Percentiles rank a stretch among this genome's conserved stretches.
These are phyloP conservation scores for Diaporthe humulicola DNA, from an alignment of 2,329 filamentous ascomycete species.

Conservation along the genomic window DNA sequence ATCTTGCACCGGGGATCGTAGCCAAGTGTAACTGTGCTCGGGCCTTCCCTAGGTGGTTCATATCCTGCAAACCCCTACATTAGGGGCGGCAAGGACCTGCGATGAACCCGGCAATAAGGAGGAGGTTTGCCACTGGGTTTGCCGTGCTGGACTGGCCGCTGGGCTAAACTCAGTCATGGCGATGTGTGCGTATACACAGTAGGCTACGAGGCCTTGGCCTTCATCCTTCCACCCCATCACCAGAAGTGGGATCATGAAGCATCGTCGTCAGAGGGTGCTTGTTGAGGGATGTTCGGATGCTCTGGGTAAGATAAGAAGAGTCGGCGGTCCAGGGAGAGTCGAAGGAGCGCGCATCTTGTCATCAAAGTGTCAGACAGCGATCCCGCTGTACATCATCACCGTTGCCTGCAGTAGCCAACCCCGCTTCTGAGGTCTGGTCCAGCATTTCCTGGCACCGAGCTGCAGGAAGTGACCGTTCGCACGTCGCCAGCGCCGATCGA, in stretches of 20 bases:
- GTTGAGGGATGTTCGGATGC: not conserved
- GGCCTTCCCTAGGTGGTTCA: constrained; percentile 25
- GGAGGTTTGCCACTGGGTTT: constrained; percentile 17
- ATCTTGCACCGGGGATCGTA: not conserved
- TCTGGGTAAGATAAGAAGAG: not conserved
- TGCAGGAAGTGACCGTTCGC: constrained; percentile 9
- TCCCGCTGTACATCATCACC: constrained; percentile 22
- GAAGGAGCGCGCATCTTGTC: not conserved
- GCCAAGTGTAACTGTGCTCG: constrained; percentile 25
- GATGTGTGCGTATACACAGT: not conserved
- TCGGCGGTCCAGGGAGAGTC: not conserved
- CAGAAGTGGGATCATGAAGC: not conserved
- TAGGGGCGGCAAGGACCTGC: constrained; percentile 23
- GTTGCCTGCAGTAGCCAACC: constrained; percentile 23
- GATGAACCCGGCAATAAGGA: not conserved
- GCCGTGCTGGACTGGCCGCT: not conserved
- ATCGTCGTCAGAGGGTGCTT: not conserved
- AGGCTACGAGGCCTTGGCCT: not conserved
- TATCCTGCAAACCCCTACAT: constrained; percentile 31
- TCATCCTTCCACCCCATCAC: not conserved
- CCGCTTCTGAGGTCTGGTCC: constrained; percentile 4
- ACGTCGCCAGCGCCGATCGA: constrained; percentile 7
- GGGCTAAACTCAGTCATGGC: not conserved
- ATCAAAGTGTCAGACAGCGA: constrained; percentile 17
- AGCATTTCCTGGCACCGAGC: not conserved